Evolutionary conservation across 345 rosid genomes (phyloP), one percentile per base, ranked within the genome.

Genomic region (Dipteronia dyeriana): DNA sequence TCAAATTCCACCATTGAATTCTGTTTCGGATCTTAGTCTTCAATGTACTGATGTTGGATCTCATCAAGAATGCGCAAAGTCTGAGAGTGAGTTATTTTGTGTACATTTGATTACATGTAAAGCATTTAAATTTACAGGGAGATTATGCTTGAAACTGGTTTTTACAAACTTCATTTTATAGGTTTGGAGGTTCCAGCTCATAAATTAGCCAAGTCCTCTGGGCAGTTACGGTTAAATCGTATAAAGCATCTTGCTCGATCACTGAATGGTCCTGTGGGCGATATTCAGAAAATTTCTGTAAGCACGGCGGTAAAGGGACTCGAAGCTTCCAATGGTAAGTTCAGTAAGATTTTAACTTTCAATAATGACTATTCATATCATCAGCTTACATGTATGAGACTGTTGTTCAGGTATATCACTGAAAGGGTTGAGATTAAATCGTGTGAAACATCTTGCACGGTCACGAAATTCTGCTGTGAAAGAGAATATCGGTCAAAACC

Each of bases 201-300:
- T 75, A 88, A 76, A 60, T 62, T 87, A 63, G 84, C 90, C 59
- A 85, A 75, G 49, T 75, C 90, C 38, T 88, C 90, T 1, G 89
- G 84, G 38, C 82, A 88, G 72, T 77, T 91, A 68, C 85, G 98
- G 5, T 80, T 95, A 47, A 95, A 74, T 81, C 97, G 86, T 23
- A 38, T 95, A 74, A 95, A 93, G 77, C 91, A 87, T 86, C 80
- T 93, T 65, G 99, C 99, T 1, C 87, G 99, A 68, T 87, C 90
- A 62, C 53, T 89, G 20, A 80, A 84, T 79, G 82, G 76, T 79
- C 82, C 85, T 61, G 70, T 79, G 29, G 57, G 76, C 23, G 80
- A 80, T 23, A 76, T 69, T 68, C 75, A 79, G 53, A 79, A 26
- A 72, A 79, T 79, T 69, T 73, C 72, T 16, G 71, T 85, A 20